Evolutionary conservation across 768 basidiomycete genomes (phyloP).

Genomic region (Candolleomyces aberdarensis): DNA sequence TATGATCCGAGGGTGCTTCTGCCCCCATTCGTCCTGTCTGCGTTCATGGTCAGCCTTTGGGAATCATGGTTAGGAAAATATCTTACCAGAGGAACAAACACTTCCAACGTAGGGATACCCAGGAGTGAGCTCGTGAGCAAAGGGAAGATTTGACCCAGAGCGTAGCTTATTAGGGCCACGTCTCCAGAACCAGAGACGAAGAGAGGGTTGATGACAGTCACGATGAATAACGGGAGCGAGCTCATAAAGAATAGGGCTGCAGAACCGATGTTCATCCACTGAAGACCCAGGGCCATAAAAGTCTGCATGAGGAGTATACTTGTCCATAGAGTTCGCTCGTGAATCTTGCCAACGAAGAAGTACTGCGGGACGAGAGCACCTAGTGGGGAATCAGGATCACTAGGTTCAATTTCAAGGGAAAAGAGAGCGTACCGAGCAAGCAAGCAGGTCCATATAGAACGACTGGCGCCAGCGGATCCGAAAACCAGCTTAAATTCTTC

Average conservation of each 20-base stretch:
- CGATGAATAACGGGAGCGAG: slow-evolving; percentile 52
- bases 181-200: slow-evolving; percentile 25
- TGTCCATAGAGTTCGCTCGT: slow-evolving; percentile 61
- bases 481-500: slow-evolving; percentile 85
- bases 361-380: slow-evolving; percentile 65
- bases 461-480: slow-evolving; percentile 60
- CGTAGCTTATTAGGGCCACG: slow-evolving; percentile 62
- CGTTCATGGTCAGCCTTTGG: not conserved
- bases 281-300: slow-evolving; percentile 51
- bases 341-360: slow-evolving; percentile 40
- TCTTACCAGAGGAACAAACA: slow-evolving; percentile 86
- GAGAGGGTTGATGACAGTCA: slow-evolving; percentile 50
- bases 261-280: slow-evolving; percentile 70
- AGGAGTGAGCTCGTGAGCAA: slow-evolving; percentile 58
- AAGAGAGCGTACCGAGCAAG: slow-evolving; percentile 53
- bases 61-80: not conserved
- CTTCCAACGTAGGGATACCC: slow-evolving; percentile 62
- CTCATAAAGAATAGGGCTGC: slow-evolving; percentile 71
- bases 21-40: slow-evolving; percentile 82
- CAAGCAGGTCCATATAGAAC: slow-evolving; percentile 74
- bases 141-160: slow-evolving; percentile 53
- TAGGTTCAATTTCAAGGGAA: not conserved
- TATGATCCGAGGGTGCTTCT: slow-evolving; percentile 83
- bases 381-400: slow-evolving; percentile 21
- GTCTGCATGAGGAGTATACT: slow-evolving; percentile 62